phyloP scores from a whole-genome alignment of 495 filamentous ascomycete species.

The Penicillium bovifimosum region DNA sequence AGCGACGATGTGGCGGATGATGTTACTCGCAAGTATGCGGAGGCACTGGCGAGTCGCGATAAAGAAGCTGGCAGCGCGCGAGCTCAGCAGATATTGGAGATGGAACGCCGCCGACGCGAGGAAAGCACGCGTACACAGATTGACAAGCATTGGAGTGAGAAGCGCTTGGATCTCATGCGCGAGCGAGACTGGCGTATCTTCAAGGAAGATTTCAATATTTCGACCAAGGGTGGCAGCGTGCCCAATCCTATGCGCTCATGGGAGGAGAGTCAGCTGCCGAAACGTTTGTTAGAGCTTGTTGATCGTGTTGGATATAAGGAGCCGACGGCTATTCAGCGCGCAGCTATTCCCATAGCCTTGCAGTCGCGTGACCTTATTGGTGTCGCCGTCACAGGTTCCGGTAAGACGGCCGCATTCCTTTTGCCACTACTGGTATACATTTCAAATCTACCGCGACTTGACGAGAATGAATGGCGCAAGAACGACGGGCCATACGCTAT shows the following conservation, averaged over 20 bases:
- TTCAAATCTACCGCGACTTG: conserved; percentile 77
- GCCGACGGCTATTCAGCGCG: conserved; percentile 86
- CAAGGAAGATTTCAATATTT: conserved; percentile 98
- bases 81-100: conserved; percentile 78
- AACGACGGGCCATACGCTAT: conserved; percentile 96
- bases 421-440: conserved; percentile 96
- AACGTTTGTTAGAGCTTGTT: conserved; percentile 76
- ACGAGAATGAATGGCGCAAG: conserved; percentile 71
- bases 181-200: conserved; percentile 99
- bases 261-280: conserved; percentile 78
- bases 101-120: conserved; percentile 75
- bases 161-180: conserved; percentile 91
- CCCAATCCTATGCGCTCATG: conserved; percentile 97
- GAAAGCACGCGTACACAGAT: conserved; percentile 64
- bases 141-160: conserved; percentile 97
- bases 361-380: conserved; percentile 93
- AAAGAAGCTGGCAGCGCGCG: conserved; percentile 70
- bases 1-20: conserved; percentile 69
- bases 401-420: conserved; percentile 96
- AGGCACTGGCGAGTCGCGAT: conserved; percentile 73
- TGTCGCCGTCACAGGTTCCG: conserved; percentile 97
- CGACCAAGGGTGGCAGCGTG: conserved; percentile 83
- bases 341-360: conserved; percentile 91
- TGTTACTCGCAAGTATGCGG: conserved; percentile 67
- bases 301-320: conserved; percentile 86